A percentile compares a stretch with the other conserved stretches of the same genome.
Conservation (phyloP, 192 early-diverging fungal genomes). For the Geranomyces variabilis region DNA sequence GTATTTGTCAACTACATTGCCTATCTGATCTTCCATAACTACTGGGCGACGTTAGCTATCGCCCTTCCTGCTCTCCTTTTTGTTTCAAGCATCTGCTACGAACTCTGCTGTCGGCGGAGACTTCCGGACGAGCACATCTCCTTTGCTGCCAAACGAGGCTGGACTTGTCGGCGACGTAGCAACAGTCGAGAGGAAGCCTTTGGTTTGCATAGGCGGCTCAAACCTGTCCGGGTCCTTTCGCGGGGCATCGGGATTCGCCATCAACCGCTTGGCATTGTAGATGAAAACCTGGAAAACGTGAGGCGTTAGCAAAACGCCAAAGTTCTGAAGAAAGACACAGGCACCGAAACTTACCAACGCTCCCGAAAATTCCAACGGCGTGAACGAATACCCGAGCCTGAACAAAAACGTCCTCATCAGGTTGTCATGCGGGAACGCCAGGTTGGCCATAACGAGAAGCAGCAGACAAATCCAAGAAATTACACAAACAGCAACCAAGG, state of each 20-base stretch:
- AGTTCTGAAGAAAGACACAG: neutral
- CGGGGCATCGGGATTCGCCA: neutral
- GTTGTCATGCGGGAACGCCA: neutral
- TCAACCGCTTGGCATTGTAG: constrained; percentile 1
- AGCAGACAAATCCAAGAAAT: neutral
- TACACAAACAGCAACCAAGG: neutral
- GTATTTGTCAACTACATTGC: too few relatives aligned
- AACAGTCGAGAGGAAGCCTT: too few relatives aligned
- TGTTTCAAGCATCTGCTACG: too few relatives aligned
- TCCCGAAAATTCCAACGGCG: constrained; percentile 1
- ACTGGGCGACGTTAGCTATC: too few relatives aligned
- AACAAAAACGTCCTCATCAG: constrained; percentile 2
- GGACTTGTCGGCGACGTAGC: too few relatives aligned
- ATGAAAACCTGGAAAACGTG: constrained; percentile 5
- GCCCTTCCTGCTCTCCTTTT: too few relatives aligned
- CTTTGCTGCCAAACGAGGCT: too few relatives aligned
- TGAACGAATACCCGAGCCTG: constrained; percentile 12
- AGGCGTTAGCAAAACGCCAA: neutral
- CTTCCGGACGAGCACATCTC: too few relatives aligned
- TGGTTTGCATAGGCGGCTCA: too few relatives aligned
- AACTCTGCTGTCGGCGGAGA: too few relatives aligned
- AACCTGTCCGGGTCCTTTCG: too few relatives aligned
- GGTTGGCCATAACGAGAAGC: neutral
- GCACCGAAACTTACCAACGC: neutral
- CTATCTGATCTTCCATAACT: too few relatives aligned